These are phyloP conservation scores for Triticum turgidum DNA, from an alignment of 176 grass and related monocot species.

Conservation along the genomic window DNA sequence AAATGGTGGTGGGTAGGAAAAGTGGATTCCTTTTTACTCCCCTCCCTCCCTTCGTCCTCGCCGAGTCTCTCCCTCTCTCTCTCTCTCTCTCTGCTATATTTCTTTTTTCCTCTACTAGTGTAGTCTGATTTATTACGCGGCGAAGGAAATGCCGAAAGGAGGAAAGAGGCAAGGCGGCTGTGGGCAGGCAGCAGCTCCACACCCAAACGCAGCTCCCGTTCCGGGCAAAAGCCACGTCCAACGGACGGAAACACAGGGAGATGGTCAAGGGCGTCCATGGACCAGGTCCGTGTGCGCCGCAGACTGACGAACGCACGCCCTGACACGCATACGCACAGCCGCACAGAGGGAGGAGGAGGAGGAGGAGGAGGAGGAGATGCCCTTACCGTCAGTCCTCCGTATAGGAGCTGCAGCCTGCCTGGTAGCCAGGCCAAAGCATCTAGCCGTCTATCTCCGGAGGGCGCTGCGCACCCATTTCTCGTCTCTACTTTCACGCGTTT, in stretches of 20 bases:
- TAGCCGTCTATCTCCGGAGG: neutral
- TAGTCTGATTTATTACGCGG: neutral
- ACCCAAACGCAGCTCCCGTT: neutral
- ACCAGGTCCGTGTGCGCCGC: neutral
- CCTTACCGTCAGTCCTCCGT: neutral
- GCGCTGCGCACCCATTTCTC: neutral
- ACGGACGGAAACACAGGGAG: neutral
- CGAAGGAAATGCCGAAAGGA: neutral
- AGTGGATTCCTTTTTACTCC: conserved; percentile 12
- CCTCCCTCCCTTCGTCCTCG: neutral
- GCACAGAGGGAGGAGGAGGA: neutral
- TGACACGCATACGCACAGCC: neutral
- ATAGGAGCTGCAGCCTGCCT: too few relatives aligned
- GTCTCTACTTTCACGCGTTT: neutral
- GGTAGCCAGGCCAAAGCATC: neutral
- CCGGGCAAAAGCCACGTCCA: neutral
- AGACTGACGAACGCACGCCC: neutral
- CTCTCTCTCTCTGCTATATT: neutral
- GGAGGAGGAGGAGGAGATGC: neutral
- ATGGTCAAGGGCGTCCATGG: neutral
- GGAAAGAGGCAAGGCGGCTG: neutral
- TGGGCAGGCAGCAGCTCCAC: neutral
- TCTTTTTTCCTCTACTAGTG: neutral
- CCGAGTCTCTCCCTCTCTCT: neutral
- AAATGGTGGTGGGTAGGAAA: neutral